These are phyloP conservation scores for Eucalyptus sp. DNA, from an alignment of 345 rosid genomes.

Conservation along the genomic window DNA sequence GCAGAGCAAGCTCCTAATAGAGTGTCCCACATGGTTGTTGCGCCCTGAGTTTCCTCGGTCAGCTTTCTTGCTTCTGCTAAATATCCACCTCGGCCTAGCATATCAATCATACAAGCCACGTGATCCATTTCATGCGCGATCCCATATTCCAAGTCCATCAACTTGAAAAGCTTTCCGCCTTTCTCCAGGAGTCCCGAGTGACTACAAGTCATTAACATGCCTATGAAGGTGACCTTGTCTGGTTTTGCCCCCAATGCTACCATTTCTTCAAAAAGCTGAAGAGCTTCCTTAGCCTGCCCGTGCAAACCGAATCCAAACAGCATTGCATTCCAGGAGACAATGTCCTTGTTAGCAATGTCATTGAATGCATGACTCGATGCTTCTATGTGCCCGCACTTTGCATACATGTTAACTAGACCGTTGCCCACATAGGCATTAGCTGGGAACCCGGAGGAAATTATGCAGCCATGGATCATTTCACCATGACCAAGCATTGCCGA, in stretches of 20 bases:
- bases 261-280: conserved; percentile 46
- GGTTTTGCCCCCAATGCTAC: conserved; percentile 38
- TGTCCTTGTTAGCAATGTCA: conserved; percentile 42
- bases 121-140: conserved; percentile 46
- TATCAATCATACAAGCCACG: conserved; percentile 62
- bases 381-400: conserved; percentile 53
- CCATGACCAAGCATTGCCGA: conserved; percentile 50
- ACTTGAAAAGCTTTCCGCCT: conserved; percentile 31
- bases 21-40: conserved; percentile 26
- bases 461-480: conserved; percentile 55
- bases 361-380: conserved; percentile 37
- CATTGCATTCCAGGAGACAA: conserved; percentile 72
- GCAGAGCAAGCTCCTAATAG: conserved; percentile 55
- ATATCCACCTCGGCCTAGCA: conserved; percentile 66
- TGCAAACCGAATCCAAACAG: conserved; percentile 64
- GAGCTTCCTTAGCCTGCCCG: conserved; percentile 44
- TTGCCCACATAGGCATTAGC: conserved; percentile 53
- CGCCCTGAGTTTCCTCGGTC: conserved; percentile 6
- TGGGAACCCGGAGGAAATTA: conserved; percentile 41
- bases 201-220: conserved; percentile 67
- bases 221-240: conserved; percentile 67
- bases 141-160: conserved; percentile 32
- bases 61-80: conserved; percentile 43
- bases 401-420: conserved; percentile 68
- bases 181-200: conserved; percentile 58